Evolutionary conservation across 768 basidiomycete species (phyloP).

Genomic region (Obba rivulosa): DNA sequence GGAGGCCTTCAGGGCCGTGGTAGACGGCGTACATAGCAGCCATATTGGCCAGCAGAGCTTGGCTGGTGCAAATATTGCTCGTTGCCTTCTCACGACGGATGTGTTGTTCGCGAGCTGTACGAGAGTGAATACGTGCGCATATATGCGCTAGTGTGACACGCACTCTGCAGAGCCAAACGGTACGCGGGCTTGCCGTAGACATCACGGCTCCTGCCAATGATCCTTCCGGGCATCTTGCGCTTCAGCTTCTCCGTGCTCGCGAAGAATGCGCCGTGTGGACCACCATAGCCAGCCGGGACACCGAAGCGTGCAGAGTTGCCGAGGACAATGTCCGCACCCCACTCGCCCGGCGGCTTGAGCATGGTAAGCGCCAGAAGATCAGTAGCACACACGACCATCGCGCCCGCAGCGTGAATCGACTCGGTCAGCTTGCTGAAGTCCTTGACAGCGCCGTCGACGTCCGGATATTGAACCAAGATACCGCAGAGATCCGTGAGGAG

Average conservation of each 20-base stretch:
- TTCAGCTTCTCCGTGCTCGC: slow-evolving; percentile 89
- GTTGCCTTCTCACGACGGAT: slow-evolving; percentile 98
- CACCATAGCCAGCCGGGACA: slow-evolving; percentile 95
- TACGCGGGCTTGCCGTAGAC: slow-evolving; percentile 82
- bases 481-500: slow-evolving; percentile 70
- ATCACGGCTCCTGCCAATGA: slow-evolving; percentile 90
- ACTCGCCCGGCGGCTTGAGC: slow-evolving; percentile 95
- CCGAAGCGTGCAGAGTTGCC: slow-evolving; percentile 97
- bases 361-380: slow-evolving; percentile 91
- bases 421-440: slow-evolving; percentile 66
- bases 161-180: slow-evolving; percentile 90
- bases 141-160: slow-evolving; percentile 21
- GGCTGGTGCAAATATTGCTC: slow-evolving; percentile 96
- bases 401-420: slow-evolving; percentile 66
- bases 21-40: slow-evolving; percentile 98
- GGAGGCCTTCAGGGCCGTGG: slow-evolving; percentile 85
- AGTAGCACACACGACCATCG: slow-evolving; percentile 82
- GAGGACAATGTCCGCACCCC: slow-evolving; percentile 94
- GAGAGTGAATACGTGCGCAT: not conserved
- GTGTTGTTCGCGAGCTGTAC: slow-evolving; percentile 89
- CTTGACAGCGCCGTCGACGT: slow-evolving; percentile 78
- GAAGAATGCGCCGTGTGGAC: slow-evolving; percentile 97
- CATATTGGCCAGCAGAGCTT: slow-evolving; percentile 98
- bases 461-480: slow-evolving; percentile 89
- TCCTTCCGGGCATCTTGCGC: slow-evolving; percentile 96